Base-by-base conservation (phyloP, 306 rosid genomes). In the Oxytropis ochrocephala region DNA sequence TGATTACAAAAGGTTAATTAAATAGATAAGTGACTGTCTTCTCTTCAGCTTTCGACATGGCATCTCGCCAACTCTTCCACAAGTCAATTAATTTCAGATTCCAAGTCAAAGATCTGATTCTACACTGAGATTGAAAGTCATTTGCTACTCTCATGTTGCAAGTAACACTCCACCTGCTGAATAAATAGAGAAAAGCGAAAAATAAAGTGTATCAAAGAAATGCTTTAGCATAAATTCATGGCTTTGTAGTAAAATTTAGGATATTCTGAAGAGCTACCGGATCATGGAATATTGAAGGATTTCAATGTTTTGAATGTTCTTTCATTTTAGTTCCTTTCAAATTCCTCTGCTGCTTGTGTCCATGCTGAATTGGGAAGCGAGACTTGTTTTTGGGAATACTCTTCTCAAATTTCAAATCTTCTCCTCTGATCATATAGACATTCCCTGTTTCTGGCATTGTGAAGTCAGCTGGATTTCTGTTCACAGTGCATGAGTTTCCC, bases 401-500 rank as follows among this genome's bases (percentile, higher is more conserved):
- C 80, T 84, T 81, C 70, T 82, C 81, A 55, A 87, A 76, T 69
- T 75, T 87, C 14, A 95, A 78, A 71, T 95, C 97, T 76, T 91
- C 91, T 16, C 95, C 96, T 67, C 86, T 85, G 73, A 91, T 95
- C 96, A 91, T 95, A 79, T 89, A 95, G 39, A 29, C 65, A 73
- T 88, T 91, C 75, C 86, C 88, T 32, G 83, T 67, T 52, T 77
- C 95, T 1, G 88, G 95, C 50, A 69, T 14, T 75, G 84, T 77
- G 78, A 95, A 91, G 24, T 95, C 99, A 70, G 99, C 96, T n/a
- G 99, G 99, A 67, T 95, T 95, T 82, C 76, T 86, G 76, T 95
- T 95, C 49, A 82, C 50, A 53, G 60, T 33, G 76, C 99, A 95
- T 27, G 77, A 51, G 72, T 60, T 64, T 36, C 75, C 87, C 6